A percentile compares a stretch with the other conserved stretches of the same genome.
Conservation (phyloP, 257 asterid genomes). For the Paraleonurus japonicus region DNA sequence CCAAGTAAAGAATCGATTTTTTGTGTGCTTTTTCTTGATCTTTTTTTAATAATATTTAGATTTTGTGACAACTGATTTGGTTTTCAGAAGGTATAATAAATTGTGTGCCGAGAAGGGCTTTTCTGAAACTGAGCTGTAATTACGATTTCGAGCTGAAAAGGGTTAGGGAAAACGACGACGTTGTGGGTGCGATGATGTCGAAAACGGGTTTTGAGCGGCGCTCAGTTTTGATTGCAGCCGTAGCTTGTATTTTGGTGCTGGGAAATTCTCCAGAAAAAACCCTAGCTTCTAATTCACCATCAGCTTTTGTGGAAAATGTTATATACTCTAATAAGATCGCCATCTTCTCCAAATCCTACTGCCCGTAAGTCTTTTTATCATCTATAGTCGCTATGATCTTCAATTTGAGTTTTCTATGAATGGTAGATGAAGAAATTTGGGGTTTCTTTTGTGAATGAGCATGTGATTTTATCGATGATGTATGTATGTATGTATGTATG, state of each 20-base stretch:
- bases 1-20: neutral
- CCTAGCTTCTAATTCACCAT: constrained; percentile 75
- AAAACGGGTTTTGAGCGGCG: constrained; percentile 37
- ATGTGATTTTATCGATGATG: neutral
- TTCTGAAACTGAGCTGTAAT: constrained; percentile 27
- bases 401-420: neutral
- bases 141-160: constrained; percentile 26
- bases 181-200: constrained; percentile 19
- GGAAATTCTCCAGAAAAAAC: constrained; percentile 43
- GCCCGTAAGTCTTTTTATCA: constrained; percentile 60
- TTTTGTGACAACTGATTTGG: constrained; percentile 7
- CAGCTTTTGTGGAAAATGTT: constrained; percentile 84
- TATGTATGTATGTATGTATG: neutral
- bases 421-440: neutral
- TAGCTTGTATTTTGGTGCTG: constrained; percentile 45
- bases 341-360: constrained; percentile 92
- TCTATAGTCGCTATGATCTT: neutral
- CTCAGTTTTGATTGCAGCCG: constrained; percentile 38
- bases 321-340: constrained; percentile 83
- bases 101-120: constrained; percentile 24
- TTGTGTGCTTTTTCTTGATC: neutral
- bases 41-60: neutral
- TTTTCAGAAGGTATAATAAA: constrained; percentile 23
- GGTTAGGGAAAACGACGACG: constrained; percentile 28
- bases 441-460: neutral